Conservation (phyloP, 2,329 filamentous ascomycete species). For the Aspergillus sergii region DNA sequence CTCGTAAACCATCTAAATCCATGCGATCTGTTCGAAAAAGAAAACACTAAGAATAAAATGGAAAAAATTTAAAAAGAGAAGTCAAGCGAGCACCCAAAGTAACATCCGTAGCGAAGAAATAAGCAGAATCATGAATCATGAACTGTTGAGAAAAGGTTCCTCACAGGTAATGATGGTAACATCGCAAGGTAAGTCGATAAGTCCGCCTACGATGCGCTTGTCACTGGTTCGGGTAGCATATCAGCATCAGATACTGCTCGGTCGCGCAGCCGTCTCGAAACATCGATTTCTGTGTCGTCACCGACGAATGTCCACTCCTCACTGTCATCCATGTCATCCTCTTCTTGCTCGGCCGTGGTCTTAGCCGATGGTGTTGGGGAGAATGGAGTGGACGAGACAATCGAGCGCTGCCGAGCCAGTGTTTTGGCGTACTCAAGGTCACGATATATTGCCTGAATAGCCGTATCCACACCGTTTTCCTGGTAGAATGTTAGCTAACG, state of each 20-base stretch:
- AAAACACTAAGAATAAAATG: slow-evolving; percentile 2
- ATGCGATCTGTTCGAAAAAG: slow-evolving; percentile 9
- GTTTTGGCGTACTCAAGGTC: slow-evolving; percentile 91
- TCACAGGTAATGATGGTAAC: neutral
- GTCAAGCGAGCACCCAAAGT: neutral
- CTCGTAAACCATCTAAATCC: slow-evolving; percentile 2
- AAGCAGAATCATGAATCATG: neutral
- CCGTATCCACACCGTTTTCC: slow-evolving; percentile 88
- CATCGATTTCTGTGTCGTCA: slow-evolving; percentile 55
- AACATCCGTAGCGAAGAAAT: neutral
- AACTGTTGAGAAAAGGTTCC: neutral
- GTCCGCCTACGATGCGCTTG: neutral
- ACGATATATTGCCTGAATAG: slow-evolving; percentile 90
- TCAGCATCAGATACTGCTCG: slow-evolving; percentile 31
- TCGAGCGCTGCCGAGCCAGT: slow-evolving; percentile 67
- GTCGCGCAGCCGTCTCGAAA: slow-evolving; percentile 38
- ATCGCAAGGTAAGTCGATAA: neutral
- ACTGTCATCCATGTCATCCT: slow-evolving; percentile 62
- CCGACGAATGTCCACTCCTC: slow-evolving; percentile 93
- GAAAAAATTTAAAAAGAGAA: neutral
- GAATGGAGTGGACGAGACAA: slow-evolving; percentile 37
- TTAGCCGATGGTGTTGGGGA: slow-evolving; percentile 38
- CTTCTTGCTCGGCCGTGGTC: slow-evolving; percentile 38
- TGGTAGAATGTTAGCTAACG: slow-evolving; percentile 44
- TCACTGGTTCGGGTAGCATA: slow-evolving; percentile 22